These are phyloP conservation scores for Kwoniella dendrophila DNA, from an alignment of 768 basidiomycete species.

Conservation along the genomic window DNA sequence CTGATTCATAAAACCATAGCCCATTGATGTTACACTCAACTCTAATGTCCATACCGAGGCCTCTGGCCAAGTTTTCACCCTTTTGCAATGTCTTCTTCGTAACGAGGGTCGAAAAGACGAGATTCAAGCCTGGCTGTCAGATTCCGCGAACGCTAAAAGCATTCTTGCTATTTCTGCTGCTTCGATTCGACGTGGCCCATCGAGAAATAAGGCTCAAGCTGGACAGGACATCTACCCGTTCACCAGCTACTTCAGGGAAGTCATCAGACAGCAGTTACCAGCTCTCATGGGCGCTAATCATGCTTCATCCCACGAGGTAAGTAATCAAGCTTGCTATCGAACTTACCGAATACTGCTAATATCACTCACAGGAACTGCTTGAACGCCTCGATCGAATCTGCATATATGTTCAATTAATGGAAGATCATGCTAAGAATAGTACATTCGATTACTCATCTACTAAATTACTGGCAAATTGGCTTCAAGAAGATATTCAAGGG, in stretches of 20 bases:
- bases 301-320: neutral
- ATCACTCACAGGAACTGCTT: constrained; percentile 5
- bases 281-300: neutral
- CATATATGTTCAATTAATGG: constrained; percentile 57
- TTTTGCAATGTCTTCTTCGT: constrained; percentile 25
- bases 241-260: constrained; percentile 9
- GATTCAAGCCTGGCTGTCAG: constrained; percentile 25
- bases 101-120: constrained; percentile 13
- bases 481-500: constrained; percentile 59
- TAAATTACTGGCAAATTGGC: constrained; percentile 64
- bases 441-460: constrained; percentile 70
- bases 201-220: constrained; percentile 15
- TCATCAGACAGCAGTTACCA: constrained; percentile 7
- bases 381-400: constrained; percentile 30
- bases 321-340: neutral
- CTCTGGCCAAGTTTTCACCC: constrained; percentile 13
- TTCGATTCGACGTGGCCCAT: constrained; percentile 14
- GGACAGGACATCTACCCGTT: constrained; percentile 37
- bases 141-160: constrained; percentile 23
- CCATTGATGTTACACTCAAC: constrained; percentile 31
- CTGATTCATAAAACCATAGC: neutral
- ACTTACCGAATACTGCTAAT: neutral
- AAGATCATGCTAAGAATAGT: constrained; percentile 56
- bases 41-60: constrained; percentile 14
- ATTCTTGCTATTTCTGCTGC: constrained; percentile 31